Evolutionary conservation across 495 filamentous ascomycete species (phyloP), one percentile per base, ranked within the genome.

Genomic region (Chaetomium cochliodes): DNA sequence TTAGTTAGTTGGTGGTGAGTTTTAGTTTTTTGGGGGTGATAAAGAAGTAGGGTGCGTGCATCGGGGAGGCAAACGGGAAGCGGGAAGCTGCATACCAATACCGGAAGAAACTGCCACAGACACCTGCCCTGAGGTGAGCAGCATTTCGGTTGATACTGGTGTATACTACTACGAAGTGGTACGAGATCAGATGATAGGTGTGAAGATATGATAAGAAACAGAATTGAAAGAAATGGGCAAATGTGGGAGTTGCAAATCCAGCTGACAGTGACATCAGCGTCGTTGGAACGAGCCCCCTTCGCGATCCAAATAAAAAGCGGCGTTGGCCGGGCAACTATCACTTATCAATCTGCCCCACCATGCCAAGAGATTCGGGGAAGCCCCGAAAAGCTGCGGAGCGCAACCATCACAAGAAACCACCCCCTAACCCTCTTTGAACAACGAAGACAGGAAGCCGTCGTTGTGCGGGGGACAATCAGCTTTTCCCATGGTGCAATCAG

Each of bases 111-210:
- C 72, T 51, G 80, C 73, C 55, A 84, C 67, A 44, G 81, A 84
- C 37, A 83, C 82, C 73, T 84, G 82, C 16, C 75, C 72, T 8
- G 81, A 82, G 50, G 82, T 84, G 61, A 85, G 76, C 28, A 85
- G 72, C 78, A 84, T 80, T 39, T 20, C 58, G 49, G 18, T 47
- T 0, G 52, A 15, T 22, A 8, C 5, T 50, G 1, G 4, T 23
- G 13, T 44, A 2, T 16, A 18, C 2, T 5, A 18, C 41, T n/a
- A n/a, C 13, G 5, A 0, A 4, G 2, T 18, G 41, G 3, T 37
- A 37, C 6, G 42, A 37, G 42, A 42, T 37, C 9, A 25, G 11
- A 37, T 3, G 11, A 37, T 37, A 8, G 33, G 1, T 8, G 33
- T 37, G 11, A 37, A 37, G 8, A 37, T 37, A 37, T 37, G 11